Conservation (phyloP, 345 rosid genomes). For the Syzygium grande region DNA sequence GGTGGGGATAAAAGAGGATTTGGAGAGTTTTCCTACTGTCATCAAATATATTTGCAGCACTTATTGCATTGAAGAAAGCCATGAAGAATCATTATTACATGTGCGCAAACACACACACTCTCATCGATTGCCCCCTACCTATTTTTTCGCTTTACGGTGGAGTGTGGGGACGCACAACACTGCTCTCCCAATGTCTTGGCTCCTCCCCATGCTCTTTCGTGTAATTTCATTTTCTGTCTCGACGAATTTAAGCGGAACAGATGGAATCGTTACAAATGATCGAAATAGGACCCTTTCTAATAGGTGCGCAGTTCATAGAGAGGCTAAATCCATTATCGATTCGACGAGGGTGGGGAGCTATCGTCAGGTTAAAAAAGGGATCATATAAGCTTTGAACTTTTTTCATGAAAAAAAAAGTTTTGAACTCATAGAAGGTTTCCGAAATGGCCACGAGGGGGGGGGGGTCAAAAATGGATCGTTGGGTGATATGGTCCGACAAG, state of each 20-base stretch:
- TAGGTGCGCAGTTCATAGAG: rapidly evolving
- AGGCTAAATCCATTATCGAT: not conserved
- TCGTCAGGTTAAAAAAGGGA: rapidly evolving
- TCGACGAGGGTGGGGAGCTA: rapidly evolving
- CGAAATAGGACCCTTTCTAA: not conserved
- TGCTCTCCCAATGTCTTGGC: not conserved
- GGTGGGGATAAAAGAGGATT: not conserved
- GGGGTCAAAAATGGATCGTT: not conserved
- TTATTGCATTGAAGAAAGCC: constrained; percentile 38
- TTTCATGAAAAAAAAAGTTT: not conserved
- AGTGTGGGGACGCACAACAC: not conserved
- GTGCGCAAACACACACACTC: not conserved
- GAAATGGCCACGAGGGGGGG: no score
- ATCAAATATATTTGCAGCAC: constrained; percentile 12
- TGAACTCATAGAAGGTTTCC: rapidly evolving
- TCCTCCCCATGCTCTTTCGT: not conserved
- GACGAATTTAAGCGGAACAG: not conserved
- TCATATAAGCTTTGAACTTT: not conserved
- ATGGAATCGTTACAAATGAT: not conserved
- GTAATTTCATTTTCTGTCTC: not conserved
- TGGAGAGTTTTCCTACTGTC: not conserved
- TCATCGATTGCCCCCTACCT: not conserved
- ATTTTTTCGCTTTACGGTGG: not conserved
- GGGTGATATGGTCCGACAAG: not conserved
- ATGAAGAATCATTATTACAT: not conserved